Conservation (phyloP, 345 rosid genomes). For the Eucalyptus leucophloia region DNA sequence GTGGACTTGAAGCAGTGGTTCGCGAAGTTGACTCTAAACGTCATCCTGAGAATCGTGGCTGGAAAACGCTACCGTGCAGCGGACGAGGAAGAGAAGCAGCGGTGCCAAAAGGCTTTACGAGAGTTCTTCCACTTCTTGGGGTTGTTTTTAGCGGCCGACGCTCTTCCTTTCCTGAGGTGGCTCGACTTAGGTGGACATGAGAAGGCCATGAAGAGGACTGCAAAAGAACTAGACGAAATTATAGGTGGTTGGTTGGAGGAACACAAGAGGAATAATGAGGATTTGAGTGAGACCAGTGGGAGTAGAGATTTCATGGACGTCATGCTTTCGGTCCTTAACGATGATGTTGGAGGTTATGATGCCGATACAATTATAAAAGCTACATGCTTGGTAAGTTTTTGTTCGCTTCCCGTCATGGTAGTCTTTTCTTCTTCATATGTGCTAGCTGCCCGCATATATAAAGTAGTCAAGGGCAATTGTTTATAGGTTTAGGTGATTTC, state of each 20-base stretch:
- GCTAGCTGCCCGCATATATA: neutral
- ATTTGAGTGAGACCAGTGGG: neutral
- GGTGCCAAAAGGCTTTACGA: neutral
- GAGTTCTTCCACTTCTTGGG: neutral
- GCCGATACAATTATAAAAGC: neutral
- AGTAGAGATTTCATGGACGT: slow-evolving; percentile 9
- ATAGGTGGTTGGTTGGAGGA: slow-evolving; percentile 6
- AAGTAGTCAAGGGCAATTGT: neutral
- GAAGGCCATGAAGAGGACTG: slow-evolving; percentile 6
- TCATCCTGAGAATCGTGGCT: slow-evolving; percentile 11
- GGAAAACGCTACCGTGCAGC: slow-evolving; percentile 10
- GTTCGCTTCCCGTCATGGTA: neutral
- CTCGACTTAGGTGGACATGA: slow-evolving; percentile 10
- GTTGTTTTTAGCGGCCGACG: slow-evolving; percentile 2
- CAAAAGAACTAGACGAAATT: neutral
- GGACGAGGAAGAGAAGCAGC: neutral
- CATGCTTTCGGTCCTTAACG: neutral
- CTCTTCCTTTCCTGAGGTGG: slow-evolving; percentile 8
- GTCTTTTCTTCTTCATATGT: neutral
- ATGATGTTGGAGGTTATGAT: neutral
- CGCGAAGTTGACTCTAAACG: slow-evolving; percentile 7
- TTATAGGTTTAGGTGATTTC: neutral
- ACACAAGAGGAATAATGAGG: neutral
- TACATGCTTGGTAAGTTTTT: neutral
- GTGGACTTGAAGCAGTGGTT: slow-evolving; percentile 23